Base-by-base conservation (phyloP, 1,284 basidiomycete genomes). In the Austropuccinia psidii region DNA sequence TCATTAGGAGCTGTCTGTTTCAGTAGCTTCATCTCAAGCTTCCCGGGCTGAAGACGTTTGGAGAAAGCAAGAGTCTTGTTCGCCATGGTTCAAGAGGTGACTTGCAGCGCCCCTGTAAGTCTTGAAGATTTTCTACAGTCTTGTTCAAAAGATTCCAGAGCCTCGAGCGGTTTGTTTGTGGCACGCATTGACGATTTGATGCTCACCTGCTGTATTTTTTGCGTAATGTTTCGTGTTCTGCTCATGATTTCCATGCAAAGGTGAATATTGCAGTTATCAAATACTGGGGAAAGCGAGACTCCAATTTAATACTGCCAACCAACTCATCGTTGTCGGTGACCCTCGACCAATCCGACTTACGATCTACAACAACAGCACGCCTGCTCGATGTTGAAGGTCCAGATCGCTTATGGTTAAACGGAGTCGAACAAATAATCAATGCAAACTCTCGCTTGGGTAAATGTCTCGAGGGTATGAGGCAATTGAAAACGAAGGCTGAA, bases 291-390 rank as follows among this genome's bases (percentile, higher is more conserved):
- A 99, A 99, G 83, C 89, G 94, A 77, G 90, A 98, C 83, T 94
- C 92, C 9, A 87, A 88, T 77, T 87, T 98, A 76, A 97, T 98
- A 80, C 85, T 99, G 69, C 95, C 95, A 35, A 98, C 94, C 77
- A 99, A 99, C 83, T 93, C 93, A 6, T 98, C 95, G 27, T 87
- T 99, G 35, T 97, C 93, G 1, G 91, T 98, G 61, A 98, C 96
- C 2, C 88, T 98, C 74, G 90, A 91, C 80, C 96, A 98, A 82
- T 93, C 97, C 82, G 90, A 98, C 79, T 86, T 99, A 29, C 86
- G 92, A 74, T 92, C 92, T 0, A 95, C 93, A 8, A 99, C 95
- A 3, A 93, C 93, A 0, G 92, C 93, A 15, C 87, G 91, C 31
- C 89, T 90, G 4, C 90, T 95, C 79, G 83, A 88, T 0, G 84